These are phyloP conservation scores for Gaertneriomyces sp. DNA, from an alignment of 192 early-diverging fungal genomes.

Conservation along the genomic window DNA sequence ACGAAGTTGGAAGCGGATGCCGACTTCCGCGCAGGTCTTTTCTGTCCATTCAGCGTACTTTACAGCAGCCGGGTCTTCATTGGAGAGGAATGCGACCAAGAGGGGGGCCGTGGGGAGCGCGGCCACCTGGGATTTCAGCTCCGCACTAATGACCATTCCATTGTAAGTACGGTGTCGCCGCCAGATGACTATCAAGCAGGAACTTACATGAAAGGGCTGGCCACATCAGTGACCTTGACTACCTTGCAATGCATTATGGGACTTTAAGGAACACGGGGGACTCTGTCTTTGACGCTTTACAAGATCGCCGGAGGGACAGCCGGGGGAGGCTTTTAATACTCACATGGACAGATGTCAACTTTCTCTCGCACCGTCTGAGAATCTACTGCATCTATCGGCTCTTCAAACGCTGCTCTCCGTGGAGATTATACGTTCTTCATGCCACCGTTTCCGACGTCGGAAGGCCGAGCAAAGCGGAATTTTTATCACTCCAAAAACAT, in stretches of 20 bases:
- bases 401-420: too few relatives aligned
- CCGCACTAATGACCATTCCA: slow-evolving; percentile 29
- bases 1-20: slow-evolving; percentile 87
- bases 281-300: too few relatives aligned
- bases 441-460: too few relatives aligned
- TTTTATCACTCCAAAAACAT: too few relatives aligned
- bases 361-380: too few relatives aligned
- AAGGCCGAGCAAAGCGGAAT: too few relatives aligned
- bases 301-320: too few relatives aligned
- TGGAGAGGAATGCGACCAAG: slow-evolving; percentile 92
- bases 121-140: slow-evolving; percentile 36
- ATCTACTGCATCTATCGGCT: too few relatives aligned
- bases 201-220: slow-evolving; percentile 61
- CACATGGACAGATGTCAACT: too few relatives aligned
- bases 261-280: too few relatives aligned
- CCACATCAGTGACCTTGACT: slow-evolving; percentile 61
- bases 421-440: too few relatives aligned
- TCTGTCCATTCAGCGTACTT: slow-evolving; percentile 97
- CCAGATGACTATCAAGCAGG: not conserved
- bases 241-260: slow-evolving; percentile 18
- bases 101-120: slow-evolving; percentile 30
- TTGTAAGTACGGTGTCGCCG: not conserved
- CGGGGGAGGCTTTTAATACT: too few relatives aligned
- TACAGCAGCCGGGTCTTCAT: slow-evolving; percentile 80
- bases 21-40: slow-evolving; percentile 85